phyloP scores from a whole-genome alignment of 2,329 filamentous ascomycete species.

The Diaporthe vaccinii region DNA sequence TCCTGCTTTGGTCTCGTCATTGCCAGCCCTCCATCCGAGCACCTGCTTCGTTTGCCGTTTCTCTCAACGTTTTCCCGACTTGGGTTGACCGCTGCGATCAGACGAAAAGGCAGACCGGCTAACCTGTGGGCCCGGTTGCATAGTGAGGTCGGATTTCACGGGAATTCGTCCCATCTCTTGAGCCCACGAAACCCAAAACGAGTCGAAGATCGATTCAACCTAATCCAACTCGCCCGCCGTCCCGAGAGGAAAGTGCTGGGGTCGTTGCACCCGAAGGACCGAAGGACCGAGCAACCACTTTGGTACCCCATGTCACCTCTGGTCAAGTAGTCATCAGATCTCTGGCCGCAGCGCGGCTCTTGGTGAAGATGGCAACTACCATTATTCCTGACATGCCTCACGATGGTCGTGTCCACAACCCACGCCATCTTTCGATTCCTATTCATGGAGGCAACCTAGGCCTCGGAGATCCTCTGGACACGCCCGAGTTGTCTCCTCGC shows the following conservation, averaged over 20 bases:
- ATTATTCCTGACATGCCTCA: conserved; percentile 47
- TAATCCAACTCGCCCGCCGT: conserved; percentile 24
- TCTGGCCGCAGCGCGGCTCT: conserved; percentile 64
- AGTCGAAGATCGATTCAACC: conserved; percentile 24
- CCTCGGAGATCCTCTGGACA: conserved; percentile 45
- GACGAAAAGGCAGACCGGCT: conserved; percentile 47
- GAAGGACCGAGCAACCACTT: conserved; percentile 18
- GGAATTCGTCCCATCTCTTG: conserved; percentile 38
- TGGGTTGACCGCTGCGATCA: conserved; percentile 35
- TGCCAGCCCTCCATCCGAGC: conserved; percentile 17
- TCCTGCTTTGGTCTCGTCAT: conserved; percentile 1
- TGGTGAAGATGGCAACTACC: conserved; percentile 51
- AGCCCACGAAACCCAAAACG: conserved; percentile 27
- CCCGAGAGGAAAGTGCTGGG: conserved; percentile 21
- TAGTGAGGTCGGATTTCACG: conserved; percentile 35
- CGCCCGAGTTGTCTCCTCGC: conserved; percentile 52
- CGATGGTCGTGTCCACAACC: conserved; percentile 43
- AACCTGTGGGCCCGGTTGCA: conserved; percentile 30
- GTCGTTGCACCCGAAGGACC: conserved; percentile 3
- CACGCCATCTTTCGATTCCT: conserved; percentile 44
- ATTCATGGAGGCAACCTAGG: conserved; percentile 48
- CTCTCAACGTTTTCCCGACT: conserved; percentile 38
- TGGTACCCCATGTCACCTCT: conserved; percentile 56
- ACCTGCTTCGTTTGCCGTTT: conserved; percentile 33
- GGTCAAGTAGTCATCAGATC: conserved; percentile 56